Evolutionary conservation across 805 yeast genomes (phyloP).

Genomic region (Trichomonascus vanleenenianus): DNA sequence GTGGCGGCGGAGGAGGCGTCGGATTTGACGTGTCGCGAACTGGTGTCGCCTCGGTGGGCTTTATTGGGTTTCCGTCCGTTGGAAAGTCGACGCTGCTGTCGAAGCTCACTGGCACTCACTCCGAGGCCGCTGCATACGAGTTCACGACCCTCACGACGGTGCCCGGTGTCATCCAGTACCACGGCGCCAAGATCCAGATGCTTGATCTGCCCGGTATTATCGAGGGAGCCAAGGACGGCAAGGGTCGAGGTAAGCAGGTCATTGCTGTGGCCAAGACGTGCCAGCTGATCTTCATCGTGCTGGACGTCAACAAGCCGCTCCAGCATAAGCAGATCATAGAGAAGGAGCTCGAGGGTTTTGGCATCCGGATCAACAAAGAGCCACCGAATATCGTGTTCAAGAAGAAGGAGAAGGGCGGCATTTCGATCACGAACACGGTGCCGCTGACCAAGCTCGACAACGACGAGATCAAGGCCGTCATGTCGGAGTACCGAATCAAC

Average conservation of each 20-base stretch:
- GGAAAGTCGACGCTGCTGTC: slow-evolving; percentile 70
- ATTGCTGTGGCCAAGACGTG: slow-evolving; percentile 99
- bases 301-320: slow-evolving; percentile 94
- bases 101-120: slow-evolving; percentile 84
- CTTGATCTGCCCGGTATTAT: slow-evolving; percentile 96
- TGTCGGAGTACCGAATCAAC: slow-evolving; percentile 90
- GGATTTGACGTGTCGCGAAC: slow-evolving; percentile 99
- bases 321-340: slow-evolving; percentile 92
- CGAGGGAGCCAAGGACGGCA: slow-evolving; percentile 96
- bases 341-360: slow-evolving; percentile 94
- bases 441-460: slow-evolving; percentile 85
- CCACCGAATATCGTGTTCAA: slow-evolving; percentile 91
- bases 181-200: slow-evolving; percentile 98
- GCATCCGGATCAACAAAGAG: slow-evolving; percentile 82
- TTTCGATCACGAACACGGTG: slow-evolving; percentile 87
- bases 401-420: slow-evolving; percentile 94
- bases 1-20: slow-evolving; percentile 87
- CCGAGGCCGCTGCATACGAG: slow-evolving; percentile 96
- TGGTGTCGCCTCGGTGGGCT: slow-evolving; percentile 96
- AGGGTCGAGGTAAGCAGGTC: slow-evolving; percentile 97
- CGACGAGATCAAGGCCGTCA: slow-evolving; percentile 92
- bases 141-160: slow-evolving; percentile 96
- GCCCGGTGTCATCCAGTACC: slow-evolving; percentile 91
- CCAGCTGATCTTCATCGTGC: slow-evolving; percentile 81
- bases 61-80: slow-evolving; percentile 97